Conservation (phyloP, 495 filamentous ascomycete species). For the Filosporella fistucella region DNA sequence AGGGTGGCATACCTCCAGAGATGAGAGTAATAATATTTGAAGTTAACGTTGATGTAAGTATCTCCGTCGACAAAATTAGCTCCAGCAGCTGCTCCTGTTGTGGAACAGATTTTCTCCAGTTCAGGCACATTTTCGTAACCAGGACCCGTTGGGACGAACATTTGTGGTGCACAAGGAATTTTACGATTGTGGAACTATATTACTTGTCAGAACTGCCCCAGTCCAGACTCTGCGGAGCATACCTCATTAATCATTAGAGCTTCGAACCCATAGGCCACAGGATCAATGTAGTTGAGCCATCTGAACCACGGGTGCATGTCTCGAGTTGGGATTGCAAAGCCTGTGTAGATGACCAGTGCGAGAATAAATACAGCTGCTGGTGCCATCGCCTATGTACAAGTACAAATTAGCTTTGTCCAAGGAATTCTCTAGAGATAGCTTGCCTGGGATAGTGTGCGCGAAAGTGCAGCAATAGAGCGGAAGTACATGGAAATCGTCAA, state of each 20-base stretch:
- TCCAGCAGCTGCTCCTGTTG: conserved; percentile 21
- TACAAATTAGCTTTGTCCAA: neutral
- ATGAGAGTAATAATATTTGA: conserved; percentile 53
- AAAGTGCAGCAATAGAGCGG: conserved; percentile 75
- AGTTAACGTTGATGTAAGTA: conserved; percentile 56
- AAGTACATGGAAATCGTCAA: conserved; percentile 78
- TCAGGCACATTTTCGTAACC: conserved; percentile 12
- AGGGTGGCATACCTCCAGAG: conserved; percentile 51
- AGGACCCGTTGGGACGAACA: conserved; percentile 47
- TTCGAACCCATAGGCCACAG: conserved; percentile 84
- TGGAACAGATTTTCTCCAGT: conserved; percentile 15
- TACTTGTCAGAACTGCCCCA: neutral
- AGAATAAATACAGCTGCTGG: conserved; percentile 80
- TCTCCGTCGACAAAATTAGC: conserved; percentile 56
- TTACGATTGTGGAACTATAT: conserved; percentile 53
- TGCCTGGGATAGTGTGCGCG: conserved; percentile 66
- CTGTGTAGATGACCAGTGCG: conserved; percentile 80
- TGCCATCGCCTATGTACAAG: conserved; percentile 56
- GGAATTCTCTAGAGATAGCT: neutral
- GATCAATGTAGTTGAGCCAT: conserved; percentile 86
- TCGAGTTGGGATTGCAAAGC: conserved; percentile 70
- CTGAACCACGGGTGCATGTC: conserved; percentile 76
- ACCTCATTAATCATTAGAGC: conserved; percentile 81
- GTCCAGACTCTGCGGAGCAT: neutral
- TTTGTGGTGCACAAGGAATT: conserved; percentile 51